Conservation (phyloP, 2,329 filamentous ascomycete genomes). For the Xylariaceae sp. region DNA sequence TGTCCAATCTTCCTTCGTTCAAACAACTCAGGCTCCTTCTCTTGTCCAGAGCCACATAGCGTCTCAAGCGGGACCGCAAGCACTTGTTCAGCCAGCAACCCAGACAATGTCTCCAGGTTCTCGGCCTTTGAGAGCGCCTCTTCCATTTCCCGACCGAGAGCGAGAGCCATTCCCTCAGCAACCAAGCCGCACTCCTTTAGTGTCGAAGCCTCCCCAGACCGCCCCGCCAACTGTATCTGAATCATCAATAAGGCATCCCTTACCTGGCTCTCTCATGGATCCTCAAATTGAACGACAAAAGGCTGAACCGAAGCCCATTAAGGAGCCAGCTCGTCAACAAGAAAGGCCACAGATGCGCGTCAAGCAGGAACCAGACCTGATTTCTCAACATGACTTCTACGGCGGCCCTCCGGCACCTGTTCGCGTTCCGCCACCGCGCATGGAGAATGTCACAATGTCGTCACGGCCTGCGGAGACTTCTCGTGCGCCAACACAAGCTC, state of each 20-base stretch:
- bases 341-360: conserved; percentile 45
- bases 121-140: conserved; percentile 53
- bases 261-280: conserved; percentile 40
- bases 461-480: conserved; percentile 51
- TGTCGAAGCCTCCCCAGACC: conserved; percentile 37
- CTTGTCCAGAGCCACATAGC: conserved; percentile 35
- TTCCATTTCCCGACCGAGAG: conserved; percentile 54
- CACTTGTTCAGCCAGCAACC: conserved; percentile 45
- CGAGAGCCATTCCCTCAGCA: conserved; percentile 39
- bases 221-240: conserved; percentile 38
- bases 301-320: conserved; percentile 39
- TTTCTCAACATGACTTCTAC: conserved; percentile 54
- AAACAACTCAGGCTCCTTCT: conserved; percentile 37
- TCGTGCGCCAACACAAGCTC: conserved; percentile 44
- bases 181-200: conserved; percentile 40
- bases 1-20: conserved; percentile 38
- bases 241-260: conserved; percentile 38
- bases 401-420: conserved; percentile 46
- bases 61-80: conserved; percentile 42
- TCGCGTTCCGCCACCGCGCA: conserved; percentile 47
- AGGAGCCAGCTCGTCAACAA: conserved; percentile 41
- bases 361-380: conserved; percentile 58
- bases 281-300: conserved; percentile 41
- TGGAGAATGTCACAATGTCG: conserved; percentile 49
- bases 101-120: conserved; percentile 55